Conservation (phyloP, 371 early-diverging fungal genomes). For the Apophysomyces variabilis region DNA sequence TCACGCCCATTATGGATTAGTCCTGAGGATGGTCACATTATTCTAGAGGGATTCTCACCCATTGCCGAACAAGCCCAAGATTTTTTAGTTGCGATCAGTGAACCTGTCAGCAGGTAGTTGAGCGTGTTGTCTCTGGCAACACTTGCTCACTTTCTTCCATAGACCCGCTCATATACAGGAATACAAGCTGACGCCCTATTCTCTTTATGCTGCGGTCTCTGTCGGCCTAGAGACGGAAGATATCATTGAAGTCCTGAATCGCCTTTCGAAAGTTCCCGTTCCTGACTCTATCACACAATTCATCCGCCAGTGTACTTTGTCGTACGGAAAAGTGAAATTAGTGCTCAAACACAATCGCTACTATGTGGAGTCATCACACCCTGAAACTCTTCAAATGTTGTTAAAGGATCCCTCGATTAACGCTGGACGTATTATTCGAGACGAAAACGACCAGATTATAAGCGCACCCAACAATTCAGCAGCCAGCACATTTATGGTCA, state of each 20-base stretch:
- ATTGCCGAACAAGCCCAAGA: conserved; percentile 96
- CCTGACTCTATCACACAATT: conserved; percentile 88
- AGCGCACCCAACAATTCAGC: conserved; percentile 29
- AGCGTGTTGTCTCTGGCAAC: conserved; percentile 5
- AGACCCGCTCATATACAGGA: conserved; percentile 98
- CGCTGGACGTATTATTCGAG: conserved; percentile 66
- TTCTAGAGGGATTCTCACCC: conserved; percentile 96
- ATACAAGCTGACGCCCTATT: conserved; percentile 97
- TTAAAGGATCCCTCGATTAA: conserved; percentile 83
- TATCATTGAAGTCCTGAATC: conserved; percentile 93
- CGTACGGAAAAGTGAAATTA: conserved; percentile 98
- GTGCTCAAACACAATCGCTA: conserved; percentile 96
- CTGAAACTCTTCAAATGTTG: conserved; percentile 85
- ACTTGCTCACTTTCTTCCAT: conserved; percentile 13
- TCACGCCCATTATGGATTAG: conserved; percentile 96
- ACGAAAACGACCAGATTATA: conserved; percentile 46
- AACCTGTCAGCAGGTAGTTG: conserved; percentile 90
- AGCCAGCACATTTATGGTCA: conserved; percentile 35
- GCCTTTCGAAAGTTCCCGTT: conserved; percentile 89
- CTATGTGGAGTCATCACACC: conserved; percentile 90
- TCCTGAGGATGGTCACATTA: conserved; percentile 90
- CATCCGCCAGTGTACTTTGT: conserved; percentile 90
- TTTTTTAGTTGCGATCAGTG: conserved; percentile 98
- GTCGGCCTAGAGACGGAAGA: conserved; percentile 97
- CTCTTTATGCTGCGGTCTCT: conserved; percentile 99